phyloP scores from a whole-genome alignment of 164 flowering plant species.

The Dillenia suffruticosa region DNA sequence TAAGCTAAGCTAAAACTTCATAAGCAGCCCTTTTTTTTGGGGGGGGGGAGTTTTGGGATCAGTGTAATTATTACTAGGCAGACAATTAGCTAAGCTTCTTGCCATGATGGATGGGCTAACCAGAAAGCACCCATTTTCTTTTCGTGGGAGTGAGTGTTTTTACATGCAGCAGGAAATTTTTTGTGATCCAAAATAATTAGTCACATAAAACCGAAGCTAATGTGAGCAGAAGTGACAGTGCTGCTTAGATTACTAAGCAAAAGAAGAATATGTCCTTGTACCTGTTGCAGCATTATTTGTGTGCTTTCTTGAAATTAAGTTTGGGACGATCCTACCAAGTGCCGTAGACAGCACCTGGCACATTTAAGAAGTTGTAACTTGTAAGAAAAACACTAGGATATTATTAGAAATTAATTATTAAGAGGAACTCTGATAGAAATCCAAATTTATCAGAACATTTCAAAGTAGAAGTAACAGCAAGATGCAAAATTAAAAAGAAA shows the following conservation, averaged over 20 bases:
- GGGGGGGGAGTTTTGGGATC: no score
- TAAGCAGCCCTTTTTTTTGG: no score
- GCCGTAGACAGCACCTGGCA: constrained; percentile 93
- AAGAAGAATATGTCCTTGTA: constrained; percentile 13
- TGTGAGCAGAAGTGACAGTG: not conserved
- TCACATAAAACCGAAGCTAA: not conserved
- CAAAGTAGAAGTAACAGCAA: not conserved
- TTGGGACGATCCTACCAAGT: constrained; percentile 97
- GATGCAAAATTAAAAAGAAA: not conserved
- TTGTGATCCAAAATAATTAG: no score
- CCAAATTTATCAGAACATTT: not conserved
- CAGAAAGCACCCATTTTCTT: not conserved
- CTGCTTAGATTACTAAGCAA: not conserved
- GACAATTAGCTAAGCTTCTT: not conserved
- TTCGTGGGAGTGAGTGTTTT: not conserved
- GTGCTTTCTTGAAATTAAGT: constrained; percentile 96
- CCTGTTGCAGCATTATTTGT: constrained; percentile 99
- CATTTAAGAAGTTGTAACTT: constrained; percentile 3
- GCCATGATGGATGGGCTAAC: not conserved
- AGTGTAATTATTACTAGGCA: no score
- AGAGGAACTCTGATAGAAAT: not conserved
- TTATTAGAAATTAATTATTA: not conserved
- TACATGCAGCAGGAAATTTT: not conserved
- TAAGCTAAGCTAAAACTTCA: no score
- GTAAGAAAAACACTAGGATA: constrained; percentile 8